Evolutionary conservation across 495 filamentous ascomycete species (phyloP).

Genomic region (Penicillium riverlandense): DNA sequence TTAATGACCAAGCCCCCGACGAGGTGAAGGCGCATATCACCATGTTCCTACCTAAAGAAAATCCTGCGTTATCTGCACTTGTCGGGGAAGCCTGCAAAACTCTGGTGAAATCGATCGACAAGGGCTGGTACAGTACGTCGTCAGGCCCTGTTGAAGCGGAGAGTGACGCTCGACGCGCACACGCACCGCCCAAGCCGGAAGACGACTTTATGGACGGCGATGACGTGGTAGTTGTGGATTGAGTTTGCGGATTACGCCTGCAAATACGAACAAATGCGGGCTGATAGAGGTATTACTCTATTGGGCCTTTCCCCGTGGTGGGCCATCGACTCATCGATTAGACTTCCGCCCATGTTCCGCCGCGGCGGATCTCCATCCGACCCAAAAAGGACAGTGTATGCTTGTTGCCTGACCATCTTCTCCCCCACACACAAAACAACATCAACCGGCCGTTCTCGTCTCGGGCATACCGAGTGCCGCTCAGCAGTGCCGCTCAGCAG

Average conservation of each 20-base stretch:
- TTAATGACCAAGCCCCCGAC: constrained; percentile 72
- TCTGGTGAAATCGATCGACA: constrained; percentile 42
- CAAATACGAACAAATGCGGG: no score
- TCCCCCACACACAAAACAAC: no score
- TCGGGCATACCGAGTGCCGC: no score
- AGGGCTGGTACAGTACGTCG: constrained; percentile 30
- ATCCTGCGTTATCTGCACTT: constrained; percentile 70
- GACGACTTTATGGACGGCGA: constrained; percentile 28
- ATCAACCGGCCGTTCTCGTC: no score
- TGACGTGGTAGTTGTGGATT: constrained; percentile 34
- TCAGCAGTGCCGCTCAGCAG: no score
- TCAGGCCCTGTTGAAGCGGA: constrained; percentile 17
- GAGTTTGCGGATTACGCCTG: constrained; percentile 1
- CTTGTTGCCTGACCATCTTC: no score
- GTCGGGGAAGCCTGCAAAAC: constrained; percentile 57
- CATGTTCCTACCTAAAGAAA: constrained; percentile 79
- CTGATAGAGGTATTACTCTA: no score
- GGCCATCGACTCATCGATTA: background rate
- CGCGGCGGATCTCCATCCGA: no score
- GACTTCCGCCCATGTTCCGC: no score
- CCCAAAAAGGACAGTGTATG: no score
- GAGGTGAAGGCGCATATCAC: constrained; percentile 78
- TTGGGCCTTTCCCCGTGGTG: background rate
- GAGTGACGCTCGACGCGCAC: constrained; percentile 2
- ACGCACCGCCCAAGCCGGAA: constrained; percentile 7